A percentile compares a stretch with the other conserved stretches of the same genome.
Evolutionary conservation across 2,329 filamentous ascomycete species (phyloP).

Genomic region (Arachnopeziza araneosa): DNA sequence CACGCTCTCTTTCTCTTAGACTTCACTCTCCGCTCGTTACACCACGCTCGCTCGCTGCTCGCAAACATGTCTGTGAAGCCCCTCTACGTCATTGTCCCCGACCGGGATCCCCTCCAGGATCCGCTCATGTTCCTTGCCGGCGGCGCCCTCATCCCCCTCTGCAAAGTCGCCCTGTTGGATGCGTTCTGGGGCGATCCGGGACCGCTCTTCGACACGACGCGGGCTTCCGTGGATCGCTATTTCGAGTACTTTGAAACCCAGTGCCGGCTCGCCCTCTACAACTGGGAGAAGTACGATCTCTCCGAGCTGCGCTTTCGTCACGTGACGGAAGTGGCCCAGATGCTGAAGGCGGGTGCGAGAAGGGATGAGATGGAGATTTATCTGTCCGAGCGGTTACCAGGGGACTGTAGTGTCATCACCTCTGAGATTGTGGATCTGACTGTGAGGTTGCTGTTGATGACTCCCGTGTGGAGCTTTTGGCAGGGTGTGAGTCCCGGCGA

Average conservation of each 20-base stretch:
- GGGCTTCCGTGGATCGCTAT: slow-evolving; percentile 1
- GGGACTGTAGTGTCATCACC: slow-evolving; percentile 1
- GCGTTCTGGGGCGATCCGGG: slow-evolving; percentile 5
- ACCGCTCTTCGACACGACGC: background rate
- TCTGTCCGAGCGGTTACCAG: background rate
- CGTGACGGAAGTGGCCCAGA: slow-evolving; percentile 1
- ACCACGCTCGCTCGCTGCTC: background rate
- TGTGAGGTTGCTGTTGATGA: slow-evolving; percentile 8
- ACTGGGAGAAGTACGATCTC: slow-evolving; percentile 8
- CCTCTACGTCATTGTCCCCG: slow-evolving; percentile 2
- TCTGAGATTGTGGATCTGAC: slow-evolving; percentile 9
- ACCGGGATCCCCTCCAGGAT: slow-evolving; percentile 8
- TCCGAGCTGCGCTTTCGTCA: slow-evolving; percentile 5
- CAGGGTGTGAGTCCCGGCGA: slow-evolving; percentile 5
- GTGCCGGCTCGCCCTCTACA: background rate
- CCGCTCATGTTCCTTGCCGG: slow-evolving; percentile 3
- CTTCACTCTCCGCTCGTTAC: background rate
- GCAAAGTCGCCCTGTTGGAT: slow-evolving; percentile 4
- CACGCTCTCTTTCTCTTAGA: too few species aligned
- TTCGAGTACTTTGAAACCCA: slow-evolving; percentile 5
- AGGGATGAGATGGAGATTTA: slow-evolving; percentile 6
- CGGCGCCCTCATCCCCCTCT: slow-evolving; percentile 6
- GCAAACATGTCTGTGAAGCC: background rate
- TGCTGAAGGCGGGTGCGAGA: slow-evolving; percentile 4
- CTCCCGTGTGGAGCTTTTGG: slow-evolving; percentile 10